Base-by-base conservation (phyloP, 345 rosid genomes). In the Corchorus capsularis region DNA sequence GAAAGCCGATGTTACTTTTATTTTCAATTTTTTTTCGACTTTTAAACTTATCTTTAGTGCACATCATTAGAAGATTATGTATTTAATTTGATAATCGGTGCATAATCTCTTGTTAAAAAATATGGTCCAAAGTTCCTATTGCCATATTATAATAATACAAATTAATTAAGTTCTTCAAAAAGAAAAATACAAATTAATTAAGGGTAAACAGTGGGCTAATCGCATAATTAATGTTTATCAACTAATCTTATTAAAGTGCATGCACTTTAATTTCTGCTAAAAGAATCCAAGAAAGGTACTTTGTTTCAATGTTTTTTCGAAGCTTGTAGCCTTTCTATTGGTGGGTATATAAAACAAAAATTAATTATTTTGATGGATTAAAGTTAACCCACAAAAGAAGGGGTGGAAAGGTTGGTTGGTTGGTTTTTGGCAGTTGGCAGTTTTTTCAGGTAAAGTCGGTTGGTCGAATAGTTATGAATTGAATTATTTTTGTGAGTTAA, bases 361-460 rank as follows among this genome's bases (percentile, higher is more conserved):
- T 59, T 66, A 72, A 50, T 69, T 41, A 57, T 27, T 27, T 45
- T 4, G 34, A 60, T 13, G 11, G 37, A 62, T 73, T 70, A 67
- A 37, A 43, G 72, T 3, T 22, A 14, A 19, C 60, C 13, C 17
- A 35, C 49, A 1, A 17, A 6, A 35, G 17, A 66, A 2, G 5
- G 1, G 11, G 17, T 45, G 16, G 37, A 8, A 22, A 55, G 68
- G 68, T 63, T 77, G 49, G 70, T 77, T 77, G 79, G 73, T 39
- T 45, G 47, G 47, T 45, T 45, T 34, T 54, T 34, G 79, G 79
- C 75, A 20, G 84, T 83, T 78, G 83, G 80, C 79, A 79, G 89
- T 81, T 86, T 81, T 81, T 81, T 75, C 79, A 6, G 89, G 89
- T 83, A 78, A 72, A 72, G 82, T 77, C 79, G 67, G 86, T 85